Evolutionary conservation across 441 rosid species (phyloP).

Genomic region (Heliophila coronopifolia): DNA sequence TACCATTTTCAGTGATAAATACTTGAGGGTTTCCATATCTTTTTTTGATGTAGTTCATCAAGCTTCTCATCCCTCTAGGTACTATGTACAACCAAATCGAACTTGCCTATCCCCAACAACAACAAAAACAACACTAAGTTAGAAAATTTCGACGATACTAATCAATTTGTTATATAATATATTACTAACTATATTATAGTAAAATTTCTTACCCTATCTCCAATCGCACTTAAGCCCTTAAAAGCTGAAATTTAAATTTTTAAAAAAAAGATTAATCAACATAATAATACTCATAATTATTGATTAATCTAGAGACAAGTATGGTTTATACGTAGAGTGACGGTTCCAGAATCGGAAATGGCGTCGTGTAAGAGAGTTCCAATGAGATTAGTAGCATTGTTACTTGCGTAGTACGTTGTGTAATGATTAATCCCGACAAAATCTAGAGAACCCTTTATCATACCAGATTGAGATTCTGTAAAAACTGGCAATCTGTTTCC

Average conservation of each 20-base stretch:
- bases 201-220: slow-evolving; percentile 54
- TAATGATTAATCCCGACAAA: slow-evolving; percentile 95
- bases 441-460: slow-evolving; percentile 79
- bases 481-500: slow-evolving; percentile 66
- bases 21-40: slow-evolving; percentile 77
- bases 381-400: slow-evolving; percentile 28
- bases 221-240: slow-evolving; percentile 45
- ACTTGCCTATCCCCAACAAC: slow-evolving; percentile 47
- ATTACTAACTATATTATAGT: background rate
- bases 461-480: slow-evolving; percentile 47
- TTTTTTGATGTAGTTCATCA: slow-evolving; percentile 79
- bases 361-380: slow-evolving; percentile 47
- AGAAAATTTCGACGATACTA: background rate
- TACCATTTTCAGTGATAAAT: slow-evolving; percentile 88
- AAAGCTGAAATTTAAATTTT: slow-evolving; percentile 49
- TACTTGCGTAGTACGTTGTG: slow-evolving; percentile 67
- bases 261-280: background rate
- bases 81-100: slow-evolving; percentile 94
- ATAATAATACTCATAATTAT: background rate
- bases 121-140: background rate
- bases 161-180: background rate
- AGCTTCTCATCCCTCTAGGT: slow-evolving; percentile 77
- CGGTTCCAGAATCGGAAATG: slow-evolving; percentile 63
- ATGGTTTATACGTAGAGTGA: slow-evolving; percentile 57
- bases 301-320: background rate